These are phyloP conservation scores for Lentithecium fluviatile DNA, from an alignment of 495 filamentous ascomycete species.

Conservation along the genomic window DNA sequence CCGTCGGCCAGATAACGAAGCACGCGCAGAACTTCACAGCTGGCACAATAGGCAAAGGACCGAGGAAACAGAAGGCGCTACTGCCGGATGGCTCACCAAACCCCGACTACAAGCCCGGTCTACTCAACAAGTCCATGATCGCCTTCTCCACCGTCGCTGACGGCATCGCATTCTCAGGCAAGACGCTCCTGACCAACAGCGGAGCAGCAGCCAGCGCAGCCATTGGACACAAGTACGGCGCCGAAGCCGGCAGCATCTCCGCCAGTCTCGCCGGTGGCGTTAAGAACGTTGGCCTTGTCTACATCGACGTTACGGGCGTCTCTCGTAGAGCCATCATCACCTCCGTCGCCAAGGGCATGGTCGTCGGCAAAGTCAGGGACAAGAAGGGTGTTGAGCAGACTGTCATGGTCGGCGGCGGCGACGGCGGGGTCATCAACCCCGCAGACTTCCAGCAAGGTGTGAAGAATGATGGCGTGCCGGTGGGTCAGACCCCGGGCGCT, in stretches of 20 bases:
- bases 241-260: conserved; percentile 75
- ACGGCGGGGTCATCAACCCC: conserved; percentile 56
- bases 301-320: conserved; percentile 93
- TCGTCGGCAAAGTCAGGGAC: conserved; percentile 73
- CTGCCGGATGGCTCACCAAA: conserved; percentile 64
- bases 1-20: conserved; percentile 75
- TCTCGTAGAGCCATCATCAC: conserved; percentile 85
- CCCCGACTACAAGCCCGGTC: conserved; percentile 74
- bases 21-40: conserved; percentile 89
- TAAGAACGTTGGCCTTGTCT: conserved; percentile 96
- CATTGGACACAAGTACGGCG: conserved; percentile 79
- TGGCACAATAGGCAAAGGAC: conserved; percentile 61
- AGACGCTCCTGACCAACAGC: conserved; percentile 68
- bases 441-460: conserved; percentile 30
- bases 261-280: conserved; percentile 75
- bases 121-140: conserved; percentile 93
- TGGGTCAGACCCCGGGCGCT: conserved; percentile 19
- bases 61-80: conserved; percentile 55
- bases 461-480: conserved; percentile 26
- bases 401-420: conserved; percentile 79
- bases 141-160: conserved; percentile 95
- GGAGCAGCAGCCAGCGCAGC: conserved; percentile 75
- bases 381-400: conserved; percentile 59
- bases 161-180: conserved; percentile 81
- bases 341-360: conserved; percentile 96